These are phyloP conservation scores for Podospora anserina DNA, from an alignment of 495 filamentous ascomycete genomes.

Conservation along the genomic window DNA sequence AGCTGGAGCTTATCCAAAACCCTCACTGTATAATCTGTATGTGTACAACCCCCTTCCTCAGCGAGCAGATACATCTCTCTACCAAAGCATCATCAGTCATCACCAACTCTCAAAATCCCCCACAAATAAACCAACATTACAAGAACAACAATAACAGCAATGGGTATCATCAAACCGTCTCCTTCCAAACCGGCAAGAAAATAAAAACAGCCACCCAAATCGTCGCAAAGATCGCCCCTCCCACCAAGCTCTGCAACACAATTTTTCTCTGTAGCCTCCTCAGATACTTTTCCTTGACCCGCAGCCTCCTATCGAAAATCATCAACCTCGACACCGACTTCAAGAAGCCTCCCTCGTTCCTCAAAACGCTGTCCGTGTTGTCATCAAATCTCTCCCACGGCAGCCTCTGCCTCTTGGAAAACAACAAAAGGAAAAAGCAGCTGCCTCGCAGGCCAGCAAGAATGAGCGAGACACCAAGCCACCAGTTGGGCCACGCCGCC, in stretches of 20 bases:
- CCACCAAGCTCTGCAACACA: slow-evolving; percentile 40
- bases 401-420: slow-evolving; percentile 38
- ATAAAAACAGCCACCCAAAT: slow-evolving; percentile 37
- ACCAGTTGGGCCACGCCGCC: slow-evolving; percentile 42
- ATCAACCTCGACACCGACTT: slow-evolving; percentile 34
- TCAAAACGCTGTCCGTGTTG: slow-evolving; percentile 11
- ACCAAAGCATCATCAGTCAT: not conserved
- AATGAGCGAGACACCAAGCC: slow-evolving; percentile 37
- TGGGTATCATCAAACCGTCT: slow-evolving; percentile 25
- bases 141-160: not conserved
- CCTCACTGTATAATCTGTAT: not conserved
- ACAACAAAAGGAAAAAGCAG: slow-evolving; percentile 44
- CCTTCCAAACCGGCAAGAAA: slow-evolving; percentile 40
- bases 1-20: not conserved
- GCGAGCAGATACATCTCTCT: not conserved
- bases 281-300: slow-evolving; percentile 40
- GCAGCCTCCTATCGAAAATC: slow-evolving; percentile 44
- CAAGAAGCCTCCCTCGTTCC: slow-evolving; percentile 18
- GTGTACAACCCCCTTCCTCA: not conserved
- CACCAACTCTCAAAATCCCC: not conserved
- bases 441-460: slow-evolving; percentile 38
- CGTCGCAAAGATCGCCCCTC: slow-evolving; percentile 37
- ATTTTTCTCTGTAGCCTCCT: slow-evolving; percentile 40
- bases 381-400: slow-evolving; percentile 45
- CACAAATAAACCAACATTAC: not conserved